Evolutionary conservation across 345 rosid species (phyloP).

Genomic region (Citropsis articulata): DNA sequence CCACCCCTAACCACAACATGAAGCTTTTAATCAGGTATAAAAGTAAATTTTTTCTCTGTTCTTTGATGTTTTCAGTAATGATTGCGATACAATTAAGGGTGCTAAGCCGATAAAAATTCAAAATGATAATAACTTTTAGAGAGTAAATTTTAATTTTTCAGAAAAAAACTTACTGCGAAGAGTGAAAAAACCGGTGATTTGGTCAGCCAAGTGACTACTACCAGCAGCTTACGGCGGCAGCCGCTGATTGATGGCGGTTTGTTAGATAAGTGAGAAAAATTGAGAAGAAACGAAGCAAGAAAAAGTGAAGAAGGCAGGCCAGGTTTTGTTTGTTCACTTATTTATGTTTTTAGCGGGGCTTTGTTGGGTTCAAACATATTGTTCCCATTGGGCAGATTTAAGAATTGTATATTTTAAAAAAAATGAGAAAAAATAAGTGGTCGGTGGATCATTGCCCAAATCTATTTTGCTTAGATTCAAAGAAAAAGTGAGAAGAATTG

Average conservation of each 20-base stretch:
- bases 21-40: neutral
- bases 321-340: neutral
- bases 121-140: neutral
- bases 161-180: neutral
- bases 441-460: no score
- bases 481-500: no score
- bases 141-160: neutral
- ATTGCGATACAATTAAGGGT: neutral
- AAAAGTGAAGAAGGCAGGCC: neutral
- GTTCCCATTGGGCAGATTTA: no score
- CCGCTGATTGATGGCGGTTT: rapidly evolving
- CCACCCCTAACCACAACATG: no score
- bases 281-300: neutral
- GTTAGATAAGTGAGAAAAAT: neutral
- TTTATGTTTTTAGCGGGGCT: neutral
- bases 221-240: neutral
- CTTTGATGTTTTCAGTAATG: neutral
- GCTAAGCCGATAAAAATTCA: neutral
- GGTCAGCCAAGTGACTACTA: neutral
- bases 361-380: neutral
- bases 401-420: no score
- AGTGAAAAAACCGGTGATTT: neutral
- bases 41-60: neutral
- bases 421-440: no score
- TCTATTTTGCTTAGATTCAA: no score